These are phyloP conservation scores for Psilocybe azurescens DNA, from an alignment of 768 basidiomycete genomes.

Conservation along the genomic window DNA sequence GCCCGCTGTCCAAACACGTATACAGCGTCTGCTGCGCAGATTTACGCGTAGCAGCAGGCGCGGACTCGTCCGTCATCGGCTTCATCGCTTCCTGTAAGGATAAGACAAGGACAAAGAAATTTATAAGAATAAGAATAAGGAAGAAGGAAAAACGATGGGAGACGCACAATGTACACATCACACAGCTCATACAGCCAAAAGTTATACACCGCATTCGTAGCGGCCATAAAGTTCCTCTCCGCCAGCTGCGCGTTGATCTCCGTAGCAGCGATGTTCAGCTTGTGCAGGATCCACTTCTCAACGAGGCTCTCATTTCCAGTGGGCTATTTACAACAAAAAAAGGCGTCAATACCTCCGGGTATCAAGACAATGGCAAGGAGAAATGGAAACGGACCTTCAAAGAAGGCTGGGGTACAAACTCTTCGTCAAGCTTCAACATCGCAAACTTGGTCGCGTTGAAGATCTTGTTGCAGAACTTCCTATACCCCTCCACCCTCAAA, in stretches of 20 bases:
- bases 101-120: background rate
- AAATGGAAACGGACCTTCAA: constrained; percentile 55
- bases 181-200: constrained; percentile 99
- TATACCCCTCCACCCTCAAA: constrained; percentile 93
- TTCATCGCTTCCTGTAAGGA: constrained; percentile 92
- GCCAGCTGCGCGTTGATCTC: constrained; percentile 79
- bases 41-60: constrained; percentile 60
- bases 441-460: constrained; percentile 99
- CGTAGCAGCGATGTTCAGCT: constrained; percentile 80
- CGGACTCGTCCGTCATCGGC: constrained; percentile 88
- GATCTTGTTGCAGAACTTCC: constrained; percentile 99
- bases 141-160: background rate
- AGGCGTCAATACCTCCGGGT: background rate
- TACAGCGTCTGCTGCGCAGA: constrained; percentile 97
- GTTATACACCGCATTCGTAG: constrained; percentile 83
- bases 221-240: constrained; percentile 91
- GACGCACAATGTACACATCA: constrained; percentile 93
- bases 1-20: constrained; percentile 89
- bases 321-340: constrained; percentile 57
- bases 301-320: constrained; percentile 91
- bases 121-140: background rate
- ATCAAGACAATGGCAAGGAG: background rate
- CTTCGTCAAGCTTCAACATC: constrained; percentile 93
- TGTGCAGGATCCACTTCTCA: constrained; percentile 95
- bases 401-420: constrained; percentile 75